Evolutionary conservation across 768 basidiomycete species (phyloP), one percentile per base, ranked within the genome.

Genomic region (Xerocomus spinulosus): DNA sequence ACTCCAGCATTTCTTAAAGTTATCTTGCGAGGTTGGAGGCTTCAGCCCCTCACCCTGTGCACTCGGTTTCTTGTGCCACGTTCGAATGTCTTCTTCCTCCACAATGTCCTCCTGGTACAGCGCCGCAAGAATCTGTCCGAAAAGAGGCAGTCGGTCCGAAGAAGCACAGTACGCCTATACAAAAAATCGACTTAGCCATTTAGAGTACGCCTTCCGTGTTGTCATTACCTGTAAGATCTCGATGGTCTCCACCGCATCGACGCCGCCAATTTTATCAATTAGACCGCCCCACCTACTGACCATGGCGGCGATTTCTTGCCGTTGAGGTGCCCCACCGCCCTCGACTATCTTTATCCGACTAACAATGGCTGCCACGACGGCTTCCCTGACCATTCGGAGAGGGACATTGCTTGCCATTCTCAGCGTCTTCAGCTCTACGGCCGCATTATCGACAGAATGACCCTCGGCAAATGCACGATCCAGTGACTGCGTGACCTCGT

Each of bases 381-480:
- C 87, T 66, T 93, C 87, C 43, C 88, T 77, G 14, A 96, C 93
- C 42, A 82, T 76, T n/a, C 77, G 78, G 17, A 96, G 76, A 10
- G 89, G 80, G 23, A 97, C 95, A 59, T 97, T 98, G 59, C 86
- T 89, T 29, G 92, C 92, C 91, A 98, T 95, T 41, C 94, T 87
- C 37, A 99, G 78, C 36, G 95, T 96, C 71, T 95, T 92, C 50
- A 98, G 77, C 64, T 98, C 95, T 52, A 98, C 87, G 1, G 89
- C 77, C 2, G 93, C 92, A 65, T 96, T 92, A 56, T 95, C 92
- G 38, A 95, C 84, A 10, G 84, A 85, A 70, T 96, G 93, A 3
- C 79, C 85, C 68, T 99, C 95, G 9, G 83, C 76, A 66, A 95
- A 94, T 21, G 94, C 94, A 50, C 95, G 85, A 46, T 91, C 88